A percentile compares a stretch with the other conserved stretches of the same genome.
Evolutionary conservation across 345 rosid genomes (phyloP).

Genomic region (Punica granatum): DNA sequence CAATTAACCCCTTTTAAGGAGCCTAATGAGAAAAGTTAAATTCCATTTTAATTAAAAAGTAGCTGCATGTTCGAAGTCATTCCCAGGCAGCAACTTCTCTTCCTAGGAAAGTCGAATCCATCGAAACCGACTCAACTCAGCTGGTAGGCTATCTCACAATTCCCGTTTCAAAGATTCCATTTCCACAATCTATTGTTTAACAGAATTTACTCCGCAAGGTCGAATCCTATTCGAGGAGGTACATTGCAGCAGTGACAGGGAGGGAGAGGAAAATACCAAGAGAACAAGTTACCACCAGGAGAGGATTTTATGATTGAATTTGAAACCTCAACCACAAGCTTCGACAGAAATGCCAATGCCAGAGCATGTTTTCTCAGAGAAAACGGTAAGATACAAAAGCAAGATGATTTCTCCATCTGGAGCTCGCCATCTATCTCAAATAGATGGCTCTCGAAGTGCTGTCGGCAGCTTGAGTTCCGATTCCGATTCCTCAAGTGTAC

Average conservation of each 20-base stretch:
- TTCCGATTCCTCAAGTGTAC: slow-evolving; percentile 28
- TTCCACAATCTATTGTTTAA: background rate
- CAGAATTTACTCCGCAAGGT: background rate
- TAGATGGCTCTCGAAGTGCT: slow-evolving; percentile 36
- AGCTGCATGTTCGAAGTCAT: too few species aligned
- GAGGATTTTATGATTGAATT: too few species aligned
- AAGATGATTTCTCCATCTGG: background rate
- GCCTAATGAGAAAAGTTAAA: too few species aligned
- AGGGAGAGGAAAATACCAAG: too few species aligned
- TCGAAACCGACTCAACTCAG: too few species aligned
- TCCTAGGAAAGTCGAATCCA: too few species aligned
- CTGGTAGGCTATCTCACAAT: too few species aligned
- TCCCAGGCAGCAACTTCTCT: too few species aligned
- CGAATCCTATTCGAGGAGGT: background rate
- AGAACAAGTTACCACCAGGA: too few species aligned
- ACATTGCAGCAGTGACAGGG: background rate
- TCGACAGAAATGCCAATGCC: background rate
- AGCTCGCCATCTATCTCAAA: slow-evolving; percentile 12
- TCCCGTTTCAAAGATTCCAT: background rate
- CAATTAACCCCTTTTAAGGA: too few species aligned
- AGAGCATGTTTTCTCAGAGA: background rate
- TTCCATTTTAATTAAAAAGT: too few species aligned
- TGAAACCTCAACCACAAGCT: too few species aligned
- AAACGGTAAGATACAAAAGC: background rate
- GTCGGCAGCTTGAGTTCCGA: slow-evolving; percentile 51